Evolutionary conservation across 495 filamentous ascomycete genomes (phyloP), one percentile per base, ranked within the genome.

Genomic region (Talaromyces ruber): DNA sequence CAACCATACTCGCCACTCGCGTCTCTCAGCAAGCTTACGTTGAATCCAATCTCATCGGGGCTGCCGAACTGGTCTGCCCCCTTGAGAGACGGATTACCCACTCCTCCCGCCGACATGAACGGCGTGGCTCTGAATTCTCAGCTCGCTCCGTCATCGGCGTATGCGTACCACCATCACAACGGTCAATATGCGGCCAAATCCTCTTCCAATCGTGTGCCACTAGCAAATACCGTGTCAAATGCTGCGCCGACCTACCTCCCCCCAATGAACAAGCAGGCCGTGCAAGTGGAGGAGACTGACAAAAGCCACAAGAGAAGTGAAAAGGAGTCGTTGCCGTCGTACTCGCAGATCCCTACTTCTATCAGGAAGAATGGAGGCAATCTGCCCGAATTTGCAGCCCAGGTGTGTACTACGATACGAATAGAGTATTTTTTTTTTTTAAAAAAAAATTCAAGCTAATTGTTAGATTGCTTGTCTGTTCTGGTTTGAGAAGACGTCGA

Each of bases 401-500:
- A 90, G 81, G 89, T 92, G 74, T 65, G 81, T 47, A 39, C 51
- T 11, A n/a, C 12, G 6, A 37, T 12, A 1, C n/a, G 1, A 6
- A 25, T 29, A 21, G 21, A 47, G 18, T n/a, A 9, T 22, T 21
- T 43, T 16, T n/a, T n/a, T n/a, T n/a, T n/a, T n/a, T n/a, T n/a
- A n/a, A n/a, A n/a, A n/a, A n/a, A n/a, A n/a, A 8, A 45, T 45
- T 16, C 21, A 21, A 56, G n/a, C 57, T 43, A 16, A 59, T 34
- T 57, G 34, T 37, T 65, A 98, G 89, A 88, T 97, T 74, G 96
- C 94, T 1, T 97, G 93, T 67, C 80, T 99, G 29, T 97, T 99
- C 77, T 99, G 95, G 95, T 99, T 98, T 68, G 95, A 98, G 71
- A 88, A 87, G n/a, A 87, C 88, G 6, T 78, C 86, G 18, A 88